A percentile compares a stretch with the other conserved stretches of the same genome.
Conservation (phyloP, 768 basidiomycete genomes). For the Agrocybe pediades region DNA sequence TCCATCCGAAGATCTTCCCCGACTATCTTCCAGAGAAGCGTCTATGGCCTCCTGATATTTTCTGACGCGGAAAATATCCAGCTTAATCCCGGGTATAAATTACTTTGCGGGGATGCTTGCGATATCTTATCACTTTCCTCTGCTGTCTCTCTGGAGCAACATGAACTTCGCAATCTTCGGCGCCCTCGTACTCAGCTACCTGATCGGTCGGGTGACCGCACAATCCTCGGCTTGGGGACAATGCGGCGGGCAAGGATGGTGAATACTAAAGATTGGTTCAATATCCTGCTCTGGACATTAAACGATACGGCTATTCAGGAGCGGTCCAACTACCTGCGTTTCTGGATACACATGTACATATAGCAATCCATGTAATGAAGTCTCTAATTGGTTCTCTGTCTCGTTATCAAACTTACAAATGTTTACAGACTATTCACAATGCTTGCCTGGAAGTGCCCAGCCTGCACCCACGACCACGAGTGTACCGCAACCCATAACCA, state of each 20-base stretch:
- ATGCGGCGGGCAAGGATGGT: slow-evolving; percentile 46
- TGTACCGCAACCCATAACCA: slow-evolving; percentile 2
- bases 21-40: slow-evolving; percentile 7
- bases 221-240: slow-evolving; percentile 44
- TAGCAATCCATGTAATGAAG: slow-evolving; percentile 41
- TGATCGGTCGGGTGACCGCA: slow-evolving; percentile 25
- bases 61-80: slow-evolving; percentile 22
- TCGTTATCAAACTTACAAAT: not conserved
- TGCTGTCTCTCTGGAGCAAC: not conserved
- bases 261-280: not conserved
- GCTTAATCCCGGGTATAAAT: slow-evolving; percentile 16
- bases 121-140: not conserved
- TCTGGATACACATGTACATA: slow-evolving; percentile 44
- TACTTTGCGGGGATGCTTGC: not conserved
- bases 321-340: slow-evolving; percentile 44
- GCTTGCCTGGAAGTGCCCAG: slow-evolving; percentile 39
- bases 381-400: not conserved
- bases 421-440: slow-evolving; percentile 53
- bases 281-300: not conserved
- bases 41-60: slow-evolving; percentile 2
- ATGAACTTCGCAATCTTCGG: slow-evolving; percentile 14
- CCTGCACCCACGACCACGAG: slow-evolving; percentile 6
- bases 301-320: slow-evolving; percentile 25
- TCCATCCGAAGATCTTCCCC: slow-evolving; percentile 7
- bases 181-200: slow-evolving; percentile 12